Conservation (phyloP, 1,139 yeast genomes). For the Pneumocystis oryctolagi region DNA sequence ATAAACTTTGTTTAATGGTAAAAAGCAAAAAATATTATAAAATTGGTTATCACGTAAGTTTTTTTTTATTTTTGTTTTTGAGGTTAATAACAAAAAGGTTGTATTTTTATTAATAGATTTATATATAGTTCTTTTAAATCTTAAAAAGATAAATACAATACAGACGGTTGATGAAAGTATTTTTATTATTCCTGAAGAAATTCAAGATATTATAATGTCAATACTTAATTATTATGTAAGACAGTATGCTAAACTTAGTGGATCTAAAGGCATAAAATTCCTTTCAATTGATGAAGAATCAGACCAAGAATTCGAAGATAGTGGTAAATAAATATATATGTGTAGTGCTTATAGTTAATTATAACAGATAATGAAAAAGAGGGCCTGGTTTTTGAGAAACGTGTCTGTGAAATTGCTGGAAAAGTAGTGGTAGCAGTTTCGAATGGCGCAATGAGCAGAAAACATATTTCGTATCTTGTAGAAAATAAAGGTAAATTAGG, state of each 20-base stretch:
- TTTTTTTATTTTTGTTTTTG: neutral
- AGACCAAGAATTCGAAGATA: constrained; percentile 9
- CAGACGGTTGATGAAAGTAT: neutral
- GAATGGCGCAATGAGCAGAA: constrained; percentile 10
- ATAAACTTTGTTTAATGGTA: neutral
- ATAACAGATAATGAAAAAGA: constrained; percentile 1
- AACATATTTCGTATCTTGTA: constrained; percentile 3
- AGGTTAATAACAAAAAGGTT: neutral
- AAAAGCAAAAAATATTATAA: neutral
- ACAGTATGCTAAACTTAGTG: constrained; percentile 1
- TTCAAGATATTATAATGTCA: neutral
- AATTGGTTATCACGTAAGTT: neutral
- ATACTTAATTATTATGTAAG: neutral
- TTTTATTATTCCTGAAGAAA: neutral
- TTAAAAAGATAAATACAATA: neutral
- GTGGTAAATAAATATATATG: neutral
- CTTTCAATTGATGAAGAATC: constrained; percentile 4
- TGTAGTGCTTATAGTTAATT: neutral
- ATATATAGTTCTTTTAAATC: neutral
- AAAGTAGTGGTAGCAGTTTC: constrained; percentile 14
- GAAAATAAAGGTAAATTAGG: constrained; percentile 10
- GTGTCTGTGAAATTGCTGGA: constrained; percentile 14
- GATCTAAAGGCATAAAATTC: neutral
- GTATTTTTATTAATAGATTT: neutral
- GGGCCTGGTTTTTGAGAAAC: constrained; percentile 8